Evolutionary conservation across 805 yeast species (phyloP).

Genomic region (Starmerella lactis-condensi): DNA sequence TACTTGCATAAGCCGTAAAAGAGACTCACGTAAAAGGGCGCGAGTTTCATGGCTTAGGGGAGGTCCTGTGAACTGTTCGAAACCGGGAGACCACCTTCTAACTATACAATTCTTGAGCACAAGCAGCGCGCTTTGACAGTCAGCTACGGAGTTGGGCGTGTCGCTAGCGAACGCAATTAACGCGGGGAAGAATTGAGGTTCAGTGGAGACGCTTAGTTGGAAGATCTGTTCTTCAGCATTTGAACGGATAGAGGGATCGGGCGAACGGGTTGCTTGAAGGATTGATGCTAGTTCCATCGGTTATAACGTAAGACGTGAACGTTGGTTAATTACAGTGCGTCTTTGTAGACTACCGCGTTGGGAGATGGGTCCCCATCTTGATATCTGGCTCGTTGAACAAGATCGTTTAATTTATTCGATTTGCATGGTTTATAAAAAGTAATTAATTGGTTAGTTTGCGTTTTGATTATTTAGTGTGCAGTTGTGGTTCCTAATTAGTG

Average conservation of each 20-base stretch:
- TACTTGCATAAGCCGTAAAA: constrained; percentile 33
- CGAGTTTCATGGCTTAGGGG: constrained; percentile 40
- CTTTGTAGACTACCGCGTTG: constrained; percentile 4
- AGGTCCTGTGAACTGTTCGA: constrained; percentile 53
- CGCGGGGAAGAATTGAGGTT: constrained; percentile 9
- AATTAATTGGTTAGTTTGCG: no score
- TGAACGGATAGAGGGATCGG: constrained; percentile 4
- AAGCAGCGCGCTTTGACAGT: constrained; percentile 32
- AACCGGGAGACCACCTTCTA: constrained; percentile 66
- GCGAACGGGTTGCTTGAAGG: constrained; percentile 10
- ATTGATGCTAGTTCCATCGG: constrained; percentile 1
- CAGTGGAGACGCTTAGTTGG: constrained; percentile 2
- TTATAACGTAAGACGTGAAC: no score
- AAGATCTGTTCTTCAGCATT: constrained; percentile 8
- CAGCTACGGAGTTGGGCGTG: constrained; percentile 29
- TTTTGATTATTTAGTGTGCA: no score
- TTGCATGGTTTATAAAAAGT: no score
- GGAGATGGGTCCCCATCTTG: not conserved
- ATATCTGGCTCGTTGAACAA: no score
- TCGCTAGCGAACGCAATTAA: constrained; percentile 8
- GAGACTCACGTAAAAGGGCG: constrained; percentile 29
- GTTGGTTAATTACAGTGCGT: not conserved
- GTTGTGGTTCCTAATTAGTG: no score
- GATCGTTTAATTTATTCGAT: no score
- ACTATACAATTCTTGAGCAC: constrained; percentile 53